Evolutionary conservation across 768 basidiomycete genomes (phyloP).

Genomic region (Naganishia randhawae): DNA sequence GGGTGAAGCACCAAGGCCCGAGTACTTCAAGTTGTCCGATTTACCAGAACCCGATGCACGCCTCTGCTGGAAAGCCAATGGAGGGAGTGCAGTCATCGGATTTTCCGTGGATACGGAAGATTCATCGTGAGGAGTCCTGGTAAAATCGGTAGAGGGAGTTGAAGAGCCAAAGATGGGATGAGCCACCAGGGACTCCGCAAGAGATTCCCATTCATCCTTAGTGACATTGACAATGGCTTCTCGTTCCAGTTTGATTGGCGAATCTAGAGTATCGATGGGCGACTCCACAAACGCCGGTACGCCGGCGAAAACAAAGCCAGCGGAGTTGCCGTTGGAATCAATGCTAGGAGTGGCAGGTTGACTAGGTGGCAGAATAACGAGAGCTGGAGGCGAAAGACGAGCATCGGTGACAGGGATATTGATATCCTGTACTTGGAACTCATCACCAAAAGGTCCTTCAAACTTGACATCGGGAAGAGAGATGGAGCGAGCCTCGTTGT

Average conservation of each 20-base stretch:
- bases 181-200: constrained; percentile 4
- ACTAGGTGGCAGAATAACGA: constrained; percentile 41
- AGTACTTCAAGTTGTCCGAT: not conserved
- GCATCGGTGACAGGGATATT: constrained; percentile 1
- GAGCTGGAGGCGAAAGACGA: constrained; percentile 24
- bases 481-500: too few species aligned
- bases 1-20: not conserved
- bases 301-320: constrained; percentile 31
- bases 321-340: constrained; percentile 3
- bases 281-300: constrained; percentile 29
- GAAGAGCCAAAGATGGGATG: constrained; percentile 24
- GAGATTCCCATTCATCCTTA: constrained; percentile 13
- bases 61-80: constrained; percentile 16
- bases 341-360: constrained; percentile 38
- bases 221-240: not conserved
- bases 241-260: not conserved
- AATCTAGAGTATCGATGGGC: constrained; percentile 1
- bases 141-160: not conserved
- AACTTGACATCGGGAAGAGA: constrained; percentile 1
- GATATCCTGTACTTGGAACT: constrained; percentile 23
- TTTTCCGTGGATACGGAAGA: not conserved
- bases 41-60: constrained; percentile 16
- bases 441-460: constrained; percentile 13
- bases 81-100: constrained; percentile 20
- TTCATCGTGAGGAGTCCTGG: constrained; percentile 18